These are phyloP conservation scores for Clavulina sp. DNA, from an alignment of 768 basidiomycete species.

Conservation along the genomic window DNA sequence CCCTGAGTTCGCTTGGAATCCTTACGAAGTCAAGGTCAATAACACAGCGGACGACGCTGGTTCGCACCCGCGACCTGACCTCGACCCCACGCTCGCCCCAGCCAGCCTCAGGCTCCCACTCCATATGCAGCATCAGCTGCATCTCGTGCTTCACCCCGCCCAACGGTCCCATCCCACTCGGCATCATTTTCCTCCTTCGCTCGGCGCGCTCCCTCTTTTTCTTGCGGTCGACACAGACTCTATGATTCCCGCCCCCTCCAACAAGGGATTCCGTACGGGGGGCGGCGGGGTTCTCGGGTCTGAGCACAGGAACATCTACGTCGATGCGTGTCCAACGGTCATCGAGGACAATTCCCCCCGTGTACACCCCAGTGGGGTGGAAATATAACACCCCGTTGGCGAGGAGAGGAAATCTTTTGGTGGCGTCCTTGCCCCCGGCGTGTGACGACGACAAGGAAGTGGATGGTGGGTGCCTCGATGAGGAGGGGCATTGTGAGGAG, in stretches of 20 bases:
- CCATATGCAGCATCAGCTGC: slow-evolving; percentile 8
- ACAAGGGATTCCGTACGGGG: too few relatives aligned
- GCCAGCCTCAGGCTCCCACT: neutral
- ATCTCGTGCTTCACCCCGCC: slow-evolving; percentile 28
- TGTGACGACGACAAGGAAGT: slow-evolving; percentile 13
- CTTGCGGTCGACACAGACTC: neutral
- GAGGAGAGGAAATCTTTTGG: slow-evolving; percentile 24
- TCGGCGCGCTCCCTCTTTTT: slow-evolving; percentile 1
- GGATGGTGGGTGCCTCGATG: slow-evolving; percentile 9
- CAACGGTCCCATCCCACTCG: neutral
- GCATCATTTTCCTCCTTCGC: neutral
- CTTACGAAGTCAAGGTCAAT: neutral
- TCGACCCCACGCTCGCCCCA: neutral
- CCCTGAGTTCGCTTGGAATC: neutral
- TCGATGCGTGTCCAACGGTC: slow-evolving; percentile 46
- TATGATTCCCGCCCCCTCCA: too few relatives aligned
- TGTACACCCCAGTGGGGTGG: slow-evolving; percentile 12
- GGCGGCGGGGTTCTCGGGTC: too few relatives aligned
- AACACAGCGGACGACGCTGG: neutral
- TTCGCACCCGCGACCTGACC: neutral
- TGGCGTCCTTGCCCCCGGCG: slow-evolving; percentile 23
- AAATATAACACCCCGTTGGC: slow-evolving; percentile 9
- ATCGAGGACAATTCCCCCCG: slow-evolving; percentile 32
- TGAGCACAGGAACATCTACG: slow-evolving; percentile 31
- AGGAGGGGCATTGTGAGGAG: slow-evolving; percentile 12